A percentile compares a stretch with the other conserved stretches of the same genome.
Conservation (phyloP, 176 grass and related monocot species). For the Musa itinerans region DNA sequence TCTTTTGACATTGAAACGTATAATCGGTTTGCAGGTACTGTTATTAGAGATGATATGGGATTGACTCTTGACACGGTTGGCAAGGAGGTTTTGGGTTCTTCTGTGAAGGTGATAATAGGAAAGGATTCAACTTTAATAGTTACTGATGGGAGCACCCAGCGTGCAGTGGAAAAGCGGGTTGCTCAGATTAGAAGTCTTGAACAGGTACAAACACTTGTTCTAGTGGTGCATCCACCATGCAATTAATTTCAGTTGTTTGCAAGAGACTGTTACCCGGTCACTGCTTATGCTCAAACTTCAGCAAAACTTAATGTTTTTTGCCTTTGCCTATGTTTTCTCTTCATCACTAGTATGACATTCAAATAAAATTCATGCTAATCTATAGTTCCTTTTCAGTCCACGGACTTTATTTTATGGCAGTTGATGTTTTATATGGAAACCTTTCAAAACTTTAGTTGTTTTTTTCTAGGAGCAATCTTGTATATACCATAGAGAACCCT, state of each 20-base stretch:
- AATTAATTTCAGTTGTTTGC: background rate
- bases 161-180: slow-evolving; percentile 57
- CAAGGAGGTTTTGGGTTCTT: slow-evolving; percentile 76
- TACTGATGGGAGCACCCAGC: slow-evolving; percentile 58
- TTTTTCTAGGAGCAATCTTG: background rate
- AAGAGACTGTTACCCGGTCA: background rate
- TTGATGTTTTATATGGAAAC: background rate
- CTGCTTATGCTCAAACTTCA: background rate
- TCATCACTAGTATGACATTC: background rate
- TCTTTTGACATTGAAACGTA: background rate
- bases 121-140: slow-evolving; percentile 89
- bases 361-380: background rate
- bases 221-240: background rate
- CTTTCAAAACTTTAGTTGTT: background rate
- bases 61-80: slow-evolving; percentile 61
- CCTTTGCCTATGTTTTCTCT: background rate
- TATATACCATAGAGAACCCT: no score
- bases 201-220: slow-evolving; percentile 43
- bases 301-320: background rate
- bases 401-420: background rate
- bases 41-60: slow-evolving; percentile 72
- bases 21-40: slow-evolving; percentile 48
- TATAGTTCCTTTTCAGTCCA: background rate
- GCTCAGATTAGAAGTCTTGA: slow-evolving; percentile 49
- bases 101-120: slow-evolving; percentile 58